phyloP scores from a whole-genome alignment of 140 eudicot genomes.

The Eryngium alpinum region DNA sequence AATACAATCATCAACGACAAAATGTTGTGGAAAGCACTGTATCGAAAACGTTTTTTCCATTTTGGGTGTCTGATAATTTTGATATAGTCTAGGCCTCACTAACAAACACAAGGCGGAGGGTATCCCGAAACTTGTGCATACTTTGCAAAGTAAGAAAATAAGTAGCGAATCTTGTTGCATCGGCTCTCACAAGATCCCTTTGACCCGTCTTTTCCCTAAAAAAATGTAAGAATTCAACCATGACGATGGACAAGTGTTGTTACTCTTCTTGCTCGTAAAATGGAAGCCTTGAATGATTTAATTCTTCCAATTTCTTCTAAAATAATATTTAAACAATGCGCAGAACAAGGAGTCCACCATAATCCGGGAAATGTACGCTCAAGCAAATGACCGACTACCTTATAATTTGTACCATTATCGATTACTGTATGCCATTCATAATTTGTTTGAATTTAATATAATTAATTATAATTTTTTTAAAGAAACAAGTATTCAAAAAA shows the following conservation, averaged over 20 bases:
- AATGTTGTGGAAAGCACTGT: neutral
- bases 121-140: neutral
- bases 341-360: neutral
- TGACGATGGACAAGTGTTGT: neutral
- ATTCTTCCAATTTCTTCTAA: neutral
- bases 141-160: neutral
- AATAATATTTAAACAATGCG: neutral
- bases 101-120: neutral
- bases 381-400: neutral
- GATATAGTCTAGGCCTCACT: neutral
- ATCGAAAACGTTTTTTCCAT: neutral
- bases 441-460: no score
- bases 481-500: no score
- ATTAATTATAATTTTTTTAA: no score
- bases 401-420: neutral
- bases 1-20: neutral
- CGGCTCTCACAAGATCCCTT: neutral
- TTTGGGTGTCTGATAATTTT: neutral
- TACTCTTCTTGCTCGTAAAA: neutral
- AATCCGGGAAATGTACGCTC: neutral
- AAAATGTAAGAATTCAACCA: neutral
- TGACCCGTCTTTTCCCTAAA: neutral
- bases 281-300: neutral
- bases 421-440: no score
- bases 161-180: neutral